Conservation (phyloP, 1,139 yeast genomes). For the Candida labiduridarum region DNA sequence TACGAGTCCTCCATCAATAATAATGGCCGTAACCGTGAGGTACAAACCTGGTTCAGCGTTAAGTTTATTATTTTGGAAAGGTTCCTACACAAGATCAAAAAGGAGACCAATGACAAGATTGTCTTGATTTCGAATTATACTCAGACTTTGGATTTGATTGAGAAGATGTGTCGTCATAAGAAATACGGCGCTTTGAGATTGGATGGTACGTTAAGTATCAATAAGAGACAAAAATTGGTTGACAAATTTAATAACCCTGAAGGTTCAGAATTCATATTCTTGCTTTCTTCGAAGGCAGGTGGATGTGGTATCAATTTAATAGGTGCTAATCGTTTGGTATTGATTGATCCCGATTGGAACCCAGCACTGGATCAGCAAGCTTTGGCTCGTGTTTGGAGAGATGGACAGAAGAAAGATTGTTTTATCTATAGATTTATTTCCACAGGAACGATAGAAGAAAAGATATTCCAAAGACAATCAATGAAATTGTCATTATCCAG, state of each 20-base stretch:
- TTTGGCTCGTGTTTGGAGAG: constrained; percentile 97
- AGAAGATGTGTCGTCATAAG: constrained; percentile 74
- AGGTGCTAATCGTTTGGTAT: constrained; percentile 88
- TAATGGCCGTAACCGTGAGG: constrained; percentile 48
- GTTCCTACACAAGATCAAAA: constrained; percentile 72
- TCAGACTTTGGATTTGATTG: constrained; percentile 88
- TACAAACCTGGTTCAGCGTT: constrained; percentile 62
- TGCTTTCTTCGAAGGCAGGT: constrained; percentile 95
- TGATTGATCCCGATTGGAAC: constrained; percentile 98
- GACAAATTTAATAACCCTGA: constrained; percentile 91
- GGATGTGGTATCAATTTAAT: constrained; percentile 98
- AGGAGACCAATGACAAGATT: constrained; percentile 89
- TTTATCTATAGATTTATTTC: constrained; percentile 90
- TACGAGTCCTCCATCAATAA: constrained; percentile 45
- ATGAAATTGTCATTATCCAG: constrained; percentile 92
- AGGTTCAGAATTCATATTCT: constrained; percentile 82
- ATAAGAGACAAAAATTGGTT: constrained; percentile 90
- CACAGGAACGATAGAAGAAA: constrained; percentile 95
- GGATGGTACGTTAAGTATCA: constrained; percentile 91
- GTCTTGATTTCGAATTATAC: constrained; percentile 94
- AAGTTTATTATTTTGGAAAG: constrained; percentile 70
- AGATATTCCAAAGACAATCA: constrained; percentile 94
- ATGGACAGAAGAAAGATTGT: constrained; percentile 97
- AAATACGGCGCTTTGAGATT: constrained; percentile 80
- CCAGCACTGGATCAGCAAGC: constrained; percentile 99